Evolutionary conservation across 1,284 basidiomycete species (phyloP), one percentile per base, ranked within the genome.

Genomic region (Cutaneotrichosporon cutaneum): DNA sequence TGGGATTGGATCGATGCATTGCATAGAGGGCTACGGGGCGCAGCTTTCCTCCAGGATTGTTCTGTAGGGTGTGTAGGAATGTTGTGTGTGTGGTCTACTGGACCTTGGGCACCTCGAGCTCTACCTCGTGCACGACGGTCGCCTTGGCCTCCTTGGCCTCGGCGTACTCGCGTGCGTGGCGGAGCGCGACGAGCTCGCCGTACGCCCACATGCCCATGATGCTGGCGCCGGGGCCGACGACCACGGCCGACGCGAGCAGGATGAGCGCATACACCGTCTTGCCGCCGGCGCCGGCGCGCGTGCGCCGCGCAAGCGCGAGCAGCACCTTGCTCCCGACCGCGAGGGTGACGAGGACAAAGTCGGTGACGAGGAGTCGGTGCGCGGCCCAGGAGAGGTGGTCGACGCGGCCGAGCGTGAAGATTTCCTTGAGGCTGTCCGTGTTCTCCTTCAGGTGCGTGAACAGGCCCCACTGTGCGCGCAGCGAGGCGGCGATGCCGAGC

Each of bases 131-230:
- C 5, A 30, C 30, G 30, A 30, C 30, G 30, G 5, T 30, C 30
- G 4, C 9, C 39, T 42, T 42, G 39, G 39, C 39, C 53, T 60
- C 35, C 59, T 55, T 60, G 24, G 33, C 59, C 47, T 60, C 59
- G 47, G 47, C 39, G 39, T 52, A 55, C 53, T 62, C 54, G 22
- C 26, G 27, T 1, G 58, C 54, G 44, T 53, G 48, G 36, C 51
- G 39, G 42, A 64, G 44, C 4, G 62, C 56, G 6, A n/a, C 48
- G 5, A 62, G 9, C 53, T 65, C 64, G 52, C 53, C 42, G 35
- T 60, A 56, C 32, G 64, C 59, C 64, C 64, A 65, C 30, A 65
- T 24, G 27, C 10, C 16, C 47, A 60, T 60, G 42, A 62, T 55
- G 24, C 48, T 50, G 10, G 58, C 61, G 16, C 64, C 64, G 16